These are phyloP conservation scores for Ophiosphaerella korrae DNA, from an alignment of 2,329 filamentous ascomycete genomes.

Conservation along the genomic window DNA sequence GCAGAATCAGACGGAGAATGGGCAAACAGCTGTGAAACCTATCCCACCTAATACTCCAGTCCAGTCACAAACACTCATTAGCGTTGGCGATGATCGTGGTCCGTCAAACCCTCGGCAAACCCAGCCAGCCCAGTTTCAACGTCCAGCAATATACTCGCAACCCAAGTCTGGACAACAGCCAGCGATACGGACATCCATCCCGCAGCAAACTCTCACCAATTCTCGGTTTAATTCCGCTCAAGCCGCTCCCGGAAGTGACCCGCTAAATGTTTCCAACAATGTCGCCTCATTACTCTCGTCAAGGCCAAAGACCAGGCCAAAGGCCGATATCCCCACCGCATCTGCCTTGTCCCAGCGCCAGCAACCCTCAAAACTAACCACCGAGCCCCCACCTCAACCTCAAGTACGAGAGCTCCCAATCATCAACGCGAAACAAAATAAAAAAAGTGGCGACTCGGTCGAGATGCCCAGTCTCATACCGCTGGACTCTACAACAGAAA, in stretches of 20 bases:
- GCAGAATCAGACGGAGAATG: conserved; percentile 17
- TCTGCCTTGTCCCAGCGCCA: not conserved
- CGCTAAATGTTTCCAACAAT: not conserved
- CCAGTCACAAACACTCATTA: not conserved
- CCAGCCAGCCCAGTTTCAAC: not conserved
- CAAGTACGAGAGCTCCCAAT: not conserved
- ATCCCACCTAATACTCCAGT: not conserved
- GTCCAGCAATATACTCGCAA: not conserved
- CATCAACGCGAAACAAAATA: not conserved
- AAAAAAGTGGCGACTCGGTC: not conserved
- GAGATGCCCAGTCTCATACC: not conserved
- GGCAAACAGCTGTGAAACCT: not conserved
- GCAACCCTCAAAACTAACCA: not conserved
- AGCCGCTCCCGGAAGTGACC: not conserved
- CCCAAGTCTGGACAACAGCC: conserved; percentile 2
- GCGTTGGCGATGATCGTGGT: not conserved
- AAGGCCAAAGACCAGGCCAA: not conserved
- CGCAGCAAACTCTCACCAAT: not conserved
- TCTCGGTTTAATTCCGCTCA: not conserved
- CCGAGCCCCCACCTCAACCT: not conserved
- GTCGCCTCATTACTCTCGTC: not conserved
- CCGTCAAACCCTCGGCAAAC: not conserved
- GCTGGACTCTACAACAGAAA: not conserved
- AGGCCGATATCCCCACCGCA: not conserved
- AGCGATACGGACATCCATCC: not conserved